Base-by-base conservation (phyloP, 2,329 filamentous ascomycete genomes). In the Bipolaris oryzae region DNA sequence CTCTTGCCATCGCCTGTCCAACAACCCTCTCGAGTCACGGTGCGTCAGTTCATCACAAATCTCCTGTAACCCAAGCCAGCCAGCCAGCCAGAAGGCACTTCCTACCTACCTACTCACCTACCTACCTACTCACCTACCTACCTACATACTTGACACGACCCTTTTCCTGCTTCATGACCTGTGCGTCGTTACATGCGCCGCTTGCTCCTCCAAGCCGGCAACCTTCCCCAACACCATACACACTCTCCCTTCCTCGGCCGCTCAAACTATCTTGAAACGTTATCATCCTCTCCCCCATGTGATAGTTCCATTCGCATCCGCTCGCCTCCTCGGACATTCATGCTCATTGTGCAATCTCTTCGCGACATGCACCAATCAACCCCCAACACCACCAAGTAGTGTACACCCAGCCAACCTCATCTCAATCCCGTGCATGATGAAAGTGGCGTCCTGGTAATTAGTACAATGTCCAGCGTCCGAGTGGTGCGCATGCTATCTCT, bases 21-120 rank as follows among this genome's bases (percentile, higher is more conserved):
- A 18, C 25, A 16, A 13, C 35, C 18, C 46, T 38, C n/a, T 56
- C 45, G 52, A 58, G 60, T 61, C 50, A 63, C 56, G 48, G 56
- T 58, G 56, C 57, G 49, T 53, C 25, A 34, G 44, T 48, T 57
- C 49, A 39, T 60, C 52, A 58, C 50, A 25, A 18, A 10, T 37
- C 43, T 42, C 54, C 41, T 21, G 43, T 51, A 38, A 50, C 41
- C 38, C 35, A 33, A 41, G 18, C 23, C 23, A 41, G 18, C 43
- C 50, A 41, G 18, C 6, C 23, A 41, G 18, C 43, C 50, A 33
- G 33, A 11, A 39, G 43, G 4, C 37, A 16, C 37, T 18, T 28
- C 28, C 28, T 51, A 33, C 33, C 25, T 47, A 47, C 18, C 3
- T 23, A 23, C 21, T 23, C n/a, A n/a, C n/a, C n/a, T n/a, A n/a